Evolutionary conservation across 2,329 filamentous ascomycete genomes (phyloP).

Genomic region (Acephala macrosclerotiorum): DNA sequence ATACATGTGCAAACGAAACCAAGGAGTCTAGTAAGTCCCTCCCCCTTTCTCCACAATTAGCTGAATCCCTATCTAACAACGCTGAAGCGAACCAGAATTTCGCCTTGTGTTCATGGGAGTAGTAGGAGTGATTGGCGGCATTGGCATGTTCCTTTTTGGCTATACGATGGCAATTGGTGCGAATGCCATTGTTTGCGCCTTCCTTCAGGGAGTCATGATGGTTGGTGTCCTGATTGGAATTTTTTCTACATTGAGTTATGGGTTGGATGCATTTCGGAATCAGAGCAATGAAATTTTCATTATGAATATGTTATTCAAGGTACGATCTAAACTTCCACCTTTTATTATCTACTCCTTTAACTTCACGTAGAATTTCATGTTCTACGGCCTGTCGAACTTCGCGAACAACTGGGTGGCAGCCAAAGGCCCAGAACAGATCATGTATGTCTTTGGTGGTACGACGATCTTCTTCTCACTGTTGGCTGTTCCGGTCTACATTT

Average conservation of each 20-base stretch:
- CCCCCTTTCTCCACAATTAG: neutral
- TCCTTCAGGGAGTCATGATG: conserved; percentile 41
- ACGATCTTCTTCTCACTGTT: conserved; percentile 21
- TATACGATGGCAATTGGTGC: conserved; percentile 45
- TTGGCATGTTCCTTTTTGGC: conserved; percentile 46
- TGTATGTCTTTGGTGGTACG: conserved; percentile 46
- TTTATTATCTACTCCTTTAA: neutral
- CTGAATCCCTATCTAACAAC: neutral
- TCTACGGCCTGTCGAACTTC: conserved; percentile 51
- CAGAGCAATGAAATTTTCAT: conserved; percentile 53
- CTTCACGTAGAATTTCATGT: conserved; percentile 46
- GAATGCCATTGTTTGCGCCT: conserved; percentile 22
- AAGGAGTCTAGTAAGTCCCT: conserved; percentile 16
- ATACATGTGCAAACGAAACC: conserved; percentile 17
- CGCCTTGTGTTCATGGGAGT: conserved; percentile 50
- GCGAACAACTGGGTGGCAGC: conserved; percentile 49
- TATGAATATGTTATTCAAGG: conserved; percentile 51
- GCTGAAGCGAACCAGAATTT: conserved; percentile 54
- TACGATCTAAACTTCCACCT: neutral
- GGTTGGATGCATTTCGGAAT: conserved; percentile 47
- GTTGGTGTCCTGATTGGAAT: conserved; percentile 41
- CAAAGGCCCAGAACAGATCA: conserved; percentile 45
- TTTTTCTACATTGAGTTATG: conserved; percentile 46
- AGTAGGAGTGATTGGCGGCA: conserved; percentile 41
- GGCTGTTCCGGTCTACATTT: conserved; percentile 39